phyloP scores from a whole-genome alignment of 495 filamentous ascomycete genomes.

The Bathelium albidoporum region DNA sequence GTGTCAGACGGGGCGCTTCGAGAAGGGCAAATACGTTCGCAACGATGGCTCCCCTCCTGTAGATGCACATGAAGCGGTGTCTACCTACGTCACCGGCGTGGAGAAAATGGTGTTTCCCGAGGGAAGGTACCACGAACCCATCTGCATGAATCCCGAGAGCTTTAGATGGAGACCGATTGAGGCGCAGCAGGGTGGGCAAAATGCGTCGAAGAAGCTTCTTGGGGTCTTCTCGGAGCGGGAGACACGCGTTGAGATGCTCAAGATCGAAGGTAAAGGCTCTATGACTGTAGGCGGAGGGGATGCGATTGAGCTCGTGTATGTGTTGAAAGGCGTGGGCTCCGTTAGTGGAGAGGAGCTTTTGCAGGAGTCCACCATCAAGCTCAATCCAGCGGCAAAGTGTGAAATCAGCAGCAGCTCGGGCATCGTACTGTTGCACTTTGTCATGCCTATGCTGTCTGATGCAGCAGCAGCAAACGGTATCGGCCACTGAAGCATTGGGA shows the following conservation, averaged over 20 bases:
- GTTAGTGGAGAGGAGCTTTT: neutral
- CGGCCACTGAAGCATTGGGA: neutral
- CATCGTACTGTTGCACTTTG: neutral
- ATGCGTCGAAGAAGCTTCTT: neutral
- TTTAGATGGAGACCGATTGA: neutral
- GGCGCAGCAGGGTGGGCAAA: neutral
- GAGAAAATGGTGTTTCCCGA: neutral
- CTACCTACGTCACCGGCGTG: neutral
- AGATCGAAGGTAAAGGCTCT: neutral
- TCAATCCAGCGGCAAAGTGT: neutral
- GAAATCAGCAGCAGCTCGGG: neutral
- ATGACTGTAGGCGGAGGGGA: neutral
- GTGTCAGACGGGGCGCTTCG: neutral
- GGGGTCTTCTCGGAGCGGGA: neutral
- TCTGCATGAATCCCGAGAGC: neutral
- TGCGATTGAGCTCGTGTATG: neutral
- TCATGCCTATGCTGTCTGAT: neutral
- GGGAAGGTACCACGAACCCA: neutral
- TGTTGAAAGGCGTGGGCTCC: neutral
- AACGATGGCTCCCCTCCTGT: neutral
- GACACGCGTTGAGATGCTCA: neutral
- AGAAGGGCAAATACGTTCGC: neutral
- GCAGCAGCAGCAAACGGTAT: neutral
- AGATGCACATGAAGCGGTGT: neutral
- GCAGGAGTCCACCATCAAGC: neutral